Base-by-base conservation (phyloP, 2,329 filamentous ascomycete genomes). In the Ascochyta lentis region DNA sequence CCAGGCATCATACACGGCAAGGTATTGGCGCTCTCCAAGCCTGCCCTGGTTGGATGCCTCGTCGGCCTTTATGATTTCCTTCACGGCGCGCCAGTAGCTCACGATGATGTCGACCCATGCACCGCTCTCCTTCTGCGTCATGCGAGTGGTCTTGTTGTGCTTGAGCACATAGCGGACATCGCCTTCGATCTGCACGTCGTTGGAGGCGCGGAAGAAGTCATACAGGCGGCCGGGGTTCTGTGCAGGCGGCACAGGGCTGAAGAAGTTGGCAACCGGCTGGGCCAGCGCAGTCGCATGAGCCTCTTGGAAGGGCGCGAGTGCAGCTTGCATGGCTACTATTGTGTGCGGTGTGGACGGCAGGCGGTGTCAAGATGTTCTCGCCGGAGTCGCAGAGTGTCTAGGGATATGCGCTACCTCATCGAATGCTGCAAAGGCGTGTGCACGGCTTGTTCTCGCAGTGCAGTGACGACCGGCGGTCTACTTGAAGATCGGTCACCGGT, bases 71-170 rank as follows among this genome's bases (percentile, higher is more conserved):
- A 95, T 77, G 26, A 97, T 84, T 66, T 91, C 88, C 29, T 87
- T 88, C 35, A 90, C 78, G 23, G 91, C 90, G 67, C 89, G 92
- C 92, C 93, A 97, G 71, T 93, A 96, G 19, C 86, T 82, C 33
- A 84, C 80, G 71, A 93, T 96, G 27, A 98, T 87, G 35, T 96
- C 93, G 0, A 89, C 81, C 95, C 95, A 99, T n/a, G 88, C 89
- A 54, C 83, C 84, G 23, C 86, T 80, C 77, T 96, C 91, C 37
- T 87, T 83, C 37, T 85, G 82, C n/a, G 82, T 78, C 23, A 92
- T 73, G 48, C 80, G 83, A 27, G 79, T 76, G 27, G 81, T 79
- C 51, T 82, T 83, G 64, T 82, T 86, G 63, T 88, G 86, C 56
- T 94, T 85, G 54, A 95, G 83, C 41, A 79, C 76, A 69, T 90